phyloP scores from a whole-genome alignment of 495 filamentous ascomycete species.

The Penicillium fimorum region DNA sequence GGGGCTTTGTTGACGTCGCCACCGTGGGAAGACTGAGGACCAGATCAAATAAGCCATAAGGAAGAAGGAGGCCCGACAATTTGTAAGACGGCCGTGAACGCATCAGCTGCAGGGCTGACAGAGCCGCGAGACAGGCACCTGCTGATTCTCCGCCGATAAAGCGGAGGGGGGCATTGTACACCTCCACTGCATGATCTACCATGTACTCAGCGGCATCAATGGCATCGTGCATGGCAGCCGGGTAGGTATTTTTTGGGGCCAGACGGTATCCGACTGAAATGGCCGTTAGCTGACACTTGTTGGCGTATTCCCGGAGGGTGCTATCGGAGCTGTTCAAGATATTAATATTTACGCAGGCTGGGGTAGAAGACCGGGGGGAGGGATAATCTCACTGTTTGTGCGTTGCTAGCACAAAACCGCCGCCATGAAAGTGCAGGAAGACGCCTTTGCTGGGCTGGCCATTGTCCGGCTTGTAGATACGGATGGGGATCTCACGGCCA shows the following conservation, averaged over 20 bases:
- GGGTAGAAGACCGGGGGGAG: too few relatives aligned
- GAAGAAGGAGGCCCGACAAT: conserved; percentile 15
- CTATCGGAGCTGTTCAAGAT: conserved; percentile 1
- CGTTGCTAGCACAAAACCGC: conserved; percentile 44
- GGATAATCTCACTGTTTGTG: conserved; percentile 6
- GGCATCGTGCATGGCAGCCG: conserved; percentile 51
- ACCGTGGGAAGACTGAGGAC: conserved; percentile 31
- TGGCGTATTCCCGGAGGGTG: conserved; percentile 28
- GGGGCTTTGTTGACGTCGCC: conserved; percentile 33
- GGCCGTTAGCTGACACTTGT: conserved; percentile 41
- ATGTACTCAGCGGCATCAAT: conserved; percentile 41
- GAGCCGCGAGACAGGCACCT: conserved; percentile 46
- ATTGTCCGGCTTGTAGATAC: conserved; percentile 46
- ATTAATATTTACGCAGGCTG: background rate
- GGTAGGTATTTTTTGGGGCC: conserved; percentile 59
- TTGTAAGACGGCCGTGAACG: conserved; percentile 15
- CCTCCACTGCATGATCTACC: conserved; percentile 38
- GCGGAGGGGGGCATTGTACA: conserved; percentile 23
- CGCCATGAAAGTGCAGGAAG: conserved; percentile 47
- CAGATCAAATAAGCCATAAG: conserved; percentile 23
- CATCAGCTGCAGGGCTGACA: conserved; percentile 47
- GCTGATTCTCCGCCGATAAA: conserved; percentile 39
- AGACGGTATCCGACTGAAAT: conserved; percentile 58
- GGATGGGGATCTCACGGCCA: conserved; percentile 46
- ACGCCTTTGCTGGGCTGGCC: conserved; percentile 42